Evolutionary conservation across 2,329 filamentous ascomycete genomes (phyloP).

Genomic region (Phialophora chinensis): DNA sequence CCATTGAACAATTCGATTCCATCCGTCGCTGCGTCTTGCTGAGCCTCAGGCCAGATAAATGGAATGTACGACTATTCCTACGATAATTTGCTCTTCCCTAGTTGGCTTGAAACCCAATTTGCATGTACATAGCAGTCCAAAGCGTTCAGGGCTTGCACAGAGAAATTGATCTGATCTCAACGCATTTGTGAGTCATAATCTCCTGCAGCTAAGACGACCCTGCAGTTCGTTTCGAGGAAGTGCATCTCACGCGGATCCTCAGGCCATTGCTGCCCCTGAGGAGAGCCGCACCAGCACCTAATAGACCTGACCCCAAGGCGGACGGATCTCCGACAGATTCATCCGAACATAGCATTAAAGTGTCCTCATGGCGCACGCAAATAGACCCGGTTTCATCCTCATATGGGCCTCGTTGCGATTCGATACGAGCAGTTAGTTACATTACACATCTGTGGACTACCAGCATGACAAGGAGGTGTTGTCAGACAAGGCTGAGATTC

Average conservation of each 20-base stretch:
- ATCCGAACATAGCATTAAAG: not conserved
- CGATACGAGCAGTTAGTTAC: slow-evolving; percentile 1
- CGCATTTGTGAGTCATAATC: not conserved
- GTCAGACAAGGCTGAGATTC: slow-evolving; percentile 7
- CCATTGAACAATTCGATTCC: not conserved
- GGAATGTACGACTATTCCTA: not conserved
- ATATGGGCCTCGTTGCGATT: not conserved
- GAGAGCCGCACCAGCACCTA: not conserved
- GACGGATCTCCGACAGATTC: not conserved
- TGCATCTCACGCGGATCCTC: not conserved
- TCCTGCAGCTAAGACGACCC: not conserved
- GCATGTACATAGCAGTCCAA: not conserved
- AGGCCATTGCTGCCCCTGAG: not conserved
- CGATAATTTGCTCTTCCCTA: not conserved
- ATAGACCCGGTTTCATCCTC: not conserved
- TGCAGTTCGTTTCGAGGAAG: not conserved
- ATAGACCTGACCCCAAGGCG: not conserved
- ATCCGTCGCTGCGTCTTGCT: not conserved
- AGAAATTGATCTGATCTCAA: slow-evolving; percentile 5
- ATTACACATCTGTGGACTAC: slow-evolving; percentile 3
- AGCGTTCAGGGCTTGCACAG: not conserved
- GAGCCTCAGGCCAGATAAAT: not conserved
- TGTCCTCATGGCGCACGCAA: not conserved
- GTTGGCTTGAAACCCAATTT: not conserved
- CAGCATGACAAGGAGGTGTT: not conserved